These are phyloP conservation scores for Russula compacta DNA, from an alignment of 768 basidiomycete genomes.

Conservation along the genomic window DNA sequence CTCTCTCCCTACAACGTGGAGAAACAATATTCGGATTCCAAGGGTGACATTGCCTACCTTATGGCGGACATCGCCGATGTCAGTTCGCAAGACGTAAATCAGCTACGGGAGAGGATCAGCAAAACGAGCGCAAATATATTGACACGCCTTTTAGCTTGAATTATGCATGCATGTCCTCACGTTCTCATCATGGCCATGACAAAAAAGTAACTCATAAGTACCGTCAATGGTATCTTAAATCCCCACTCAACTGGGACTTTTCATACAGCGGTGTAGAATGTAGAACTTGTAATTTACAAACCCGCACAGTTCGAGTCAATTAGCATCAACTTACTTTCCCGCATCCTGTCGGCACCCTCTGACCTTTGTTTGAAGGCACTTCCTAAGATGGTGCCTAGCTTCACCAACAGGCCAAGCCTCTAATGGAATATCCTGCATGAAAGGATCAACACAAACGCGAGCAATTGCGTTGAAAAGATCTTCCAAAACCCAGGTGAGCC, in stretches of 20 bases:
- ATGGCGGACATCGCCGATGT: conserved; percentile 96
- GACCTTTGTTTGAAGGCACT: conserved; percentile 55
- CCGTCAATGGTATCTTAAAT: conserved; percentile 8
- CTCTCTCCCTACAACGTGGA: conserved; percentile 95
- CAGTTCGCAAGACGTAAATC: conserved; percentile 67
- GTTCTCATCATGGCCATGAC: background rate
- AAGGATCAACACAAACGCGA: conserved; percentile 61
- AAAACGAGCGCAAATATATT: conserved; percentile 80
- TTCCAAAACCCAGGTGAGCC: conserved; percentile 71
- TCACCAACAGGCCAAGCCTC: conserved; percentile 44
- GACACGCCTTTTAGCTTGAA: conserved; percentile 67
- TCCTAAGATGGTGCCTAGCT: conserved; percentile 44
- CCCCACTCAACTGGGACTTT: conserved; percentile 18
- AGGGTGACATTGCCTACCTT: conserved; percentile 87
- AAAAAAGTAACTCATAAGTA: background rate
- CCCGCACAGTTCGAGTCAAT: background rate
- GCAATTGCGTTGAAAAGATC: conserved; percentile 71
- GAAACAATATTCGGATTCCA: conserved; percentile 98
- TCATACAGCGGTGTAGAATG: background rate
- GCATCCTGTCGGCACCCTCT: conserved; percentile 24
- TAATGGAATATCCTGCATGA: conserved; percentile 29
- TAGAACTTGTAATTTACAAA: conserved; percentile 12
- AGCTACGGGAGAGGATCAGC: conserved; percentile 68
- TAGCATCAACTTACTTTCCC: conserved; percentile 7
- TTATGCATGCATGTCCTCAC: background rate